Evolutionary conservation across 192 early-diverging fungal species (phyloP).

Genomic region (Gaertneriomyces semiglobifer): DNA sequence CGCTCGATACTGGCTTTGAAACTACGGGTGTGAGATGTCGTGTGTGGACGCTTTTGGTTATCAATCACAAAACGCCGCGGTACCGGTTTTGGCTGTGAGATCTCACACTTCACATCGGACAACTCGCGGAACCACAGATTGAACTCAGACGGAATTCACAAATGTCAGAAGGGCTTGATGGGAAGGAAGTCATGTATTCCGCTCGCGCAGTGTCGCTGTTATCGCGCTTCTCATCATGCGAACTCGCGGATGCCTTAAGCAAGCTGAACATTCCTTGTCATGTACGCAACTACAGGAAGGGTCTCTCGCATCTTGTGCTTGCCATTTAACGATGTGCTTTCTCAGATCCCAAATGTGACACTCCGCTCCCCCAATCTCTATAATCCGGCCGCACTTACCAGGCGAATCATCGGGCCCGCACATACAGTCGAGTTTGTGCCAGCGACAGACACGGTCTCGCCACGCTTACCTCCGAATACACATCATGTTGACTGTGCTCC

Average conservation of each 20-base stretch:
- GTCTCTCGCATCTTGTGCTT: too few relatives aligned
- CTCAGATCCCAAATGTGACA: neutral
- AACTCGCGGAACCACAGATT: too few relatives aligned
- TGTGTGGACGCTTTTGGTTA: too few relatives aligned
- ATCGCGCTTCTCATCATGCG: conserved; percentile 32
- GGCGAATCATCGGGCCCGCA: conserved; percentile 37
- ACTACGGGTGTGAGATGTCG: too few relatives aligned
- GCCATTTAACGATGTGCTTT: too few relatives aligned
- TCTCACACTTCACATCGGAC: too few relatives aligned
- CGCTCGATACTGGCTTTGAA: too few relatives aligned
- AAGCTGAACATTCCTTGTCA: conserved; percentile 31
- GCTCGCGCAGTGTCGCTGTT: conserved; percentile 14
- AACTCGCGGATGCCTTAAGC: conserved; percentile 46
- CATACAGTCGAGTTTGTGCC: conserved; percentile 39
- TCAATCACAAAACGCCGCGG: too few relatives aligned
- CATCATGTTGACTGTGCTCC: conserved; percentile 43
- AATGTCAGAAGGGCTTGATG: too few relatives aligned
- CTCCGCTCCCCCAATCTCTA: conserved; percentile 14
- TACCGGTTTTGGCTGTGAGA: too few relatives aligned
- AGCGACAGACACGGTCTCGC: conserved; percentile 12
- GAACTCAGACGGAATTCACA: too few relatives aligned
- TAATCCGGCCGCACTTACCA: neutral
- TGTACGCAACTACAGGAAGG: conserved; percentile 5
- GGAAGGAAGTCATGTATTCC: neutral
- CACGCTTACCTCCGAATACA: conserved; percentile 10